Conservation (phyloP, 1,284 basidiomycete genomes). For the Trametes versicolor region DNA sequence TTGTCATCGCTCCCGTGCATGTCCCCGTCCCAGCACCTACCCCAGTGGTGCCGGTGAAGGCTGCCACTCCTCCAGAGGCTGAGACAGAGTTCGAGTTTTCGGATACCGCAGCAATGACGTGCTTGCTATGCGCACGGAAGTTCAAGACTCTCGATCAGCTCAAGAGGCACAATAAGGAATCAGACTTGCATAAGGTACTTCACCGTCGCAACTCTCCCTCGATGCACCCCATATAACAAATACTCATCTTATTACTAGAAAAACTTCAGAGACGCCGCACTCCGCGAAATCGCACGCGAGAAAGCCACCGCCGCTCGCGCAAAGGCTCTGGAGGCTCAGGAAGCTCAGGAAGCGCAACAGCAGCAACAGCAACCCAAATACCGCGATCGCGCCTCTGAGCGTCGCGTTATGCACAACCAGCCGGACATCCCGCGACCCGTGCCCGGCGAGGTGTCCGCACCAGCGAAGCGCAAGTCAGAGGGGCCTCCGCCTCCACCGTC, state of each 20-base stretch:
- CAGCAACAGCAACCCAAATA: constrained; percentile 72
- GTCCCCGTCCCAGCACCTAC: constrained; percentile 26
- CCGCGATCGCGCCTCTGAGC: constrained; percentile 90
- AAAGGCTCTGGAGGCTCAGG: constrained; percentile 39
- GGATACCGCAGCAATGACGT: constrained; percentile 77
- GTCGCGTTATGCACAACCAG: constrained; percentile 89
- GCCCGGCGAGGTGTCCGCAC: constrained; percentile 41
- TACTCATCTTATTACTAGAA: no score
- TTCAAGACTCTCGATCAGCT: constrained; percentile 90
- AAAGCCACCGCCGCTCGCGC: constrained; percentile 67
- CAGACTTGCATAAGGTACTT: constrained; percentile 88
- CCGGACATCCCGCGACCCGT: constrained; percentile 76
- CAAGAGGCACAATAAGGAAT: constrained; percentile 88
- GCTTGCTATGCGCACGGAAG: constrained; percentile 90
- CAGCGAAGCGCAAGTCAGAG: constrained; percentile 60
- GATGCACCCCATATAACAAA: background rate
- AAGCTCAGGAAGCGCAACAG: constrained; percentile 39
- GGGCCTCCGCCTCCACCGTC: constrained; percentile 71
- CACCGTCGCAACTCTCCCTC: background rate
- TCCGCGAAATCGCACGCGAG: constrained; percentile 78
- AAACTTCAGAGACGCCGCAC: constrained; percentile 77
- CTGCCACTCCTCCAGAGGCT: constrained; percentile 49
- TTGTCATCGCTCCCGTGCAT: constrained; percentile 20
- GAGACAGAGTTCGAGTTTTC: constrained; percentile 81
- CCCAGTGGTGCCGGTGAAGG: constrained; percentile 36